Evolutionary conservation across 2,329 filamentous ascomycete species (phyloP).

Genomic region (Pyrenophora tritici-repentis): DNA sequence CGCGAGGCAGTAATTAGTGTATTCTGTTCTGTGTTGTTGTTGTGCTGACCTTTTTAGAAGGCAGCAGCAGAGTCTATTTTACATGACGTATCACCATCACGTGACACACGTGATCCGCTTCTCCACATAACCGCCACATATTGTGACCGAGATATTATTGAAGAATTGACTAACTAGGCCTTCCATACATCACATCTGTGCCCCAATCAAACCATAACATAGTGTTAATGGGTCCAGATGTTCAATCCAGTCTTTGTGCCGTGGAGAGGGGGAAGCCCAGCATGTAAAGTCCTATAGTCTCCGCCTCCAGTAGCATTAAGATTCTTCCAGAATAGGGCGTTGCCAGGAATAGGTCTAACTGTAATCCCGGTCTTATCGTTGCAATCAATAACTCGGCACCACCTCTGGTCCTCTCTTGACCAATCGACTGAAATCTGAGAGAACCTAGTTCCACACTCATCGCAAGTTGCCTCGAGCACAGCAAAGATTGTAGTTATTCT

Average conservation of each 20-base stretch:
- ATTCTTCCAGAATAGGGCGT: constrained; percentile 7
- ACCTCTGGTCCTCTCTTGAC: background rate
- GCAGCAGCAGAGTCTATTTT: too few species aligned
- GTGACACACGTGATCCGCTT: too few species aligned
- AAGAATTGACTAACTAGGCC: too few species aligned
- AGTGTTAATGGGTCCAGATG: constrained; percentile 3
- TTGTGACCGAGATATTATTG: too few species aligned
- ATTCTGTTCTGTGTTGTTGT: too few species aligned
- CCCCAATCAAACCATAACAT: too few species aligned
- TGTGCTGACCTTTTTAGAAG: too few species aligned
- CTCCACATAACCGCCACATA: too few species aligned
- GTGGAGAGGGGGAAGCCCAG: background rate
- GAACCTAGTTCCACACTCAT: constrained; percentile 1
- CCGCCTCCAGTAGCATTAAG: background rate
- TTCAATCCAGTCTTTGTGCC: constrained; percentile 3
- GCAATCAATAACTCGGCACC: constrained; percentile 1
- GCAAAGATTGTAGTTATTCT: constrained; percentile 2
- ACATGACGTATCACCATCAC: too few species aligned
- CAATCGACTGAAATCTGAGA: background rate
- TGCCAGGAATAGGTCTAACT: background rate
- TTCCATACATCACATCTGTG: too few species aligned
- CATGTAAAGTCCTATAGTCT: background rate
- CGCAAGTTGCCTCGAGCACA: background rate
- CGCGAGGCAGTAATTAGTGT: too few species aligned
- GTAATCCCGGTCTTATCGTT: background rate